Evolutionary conservation across 1,284 basidiomycete species (phyloP).

Genomic region (Sporisorium scitamineum): DNA sequence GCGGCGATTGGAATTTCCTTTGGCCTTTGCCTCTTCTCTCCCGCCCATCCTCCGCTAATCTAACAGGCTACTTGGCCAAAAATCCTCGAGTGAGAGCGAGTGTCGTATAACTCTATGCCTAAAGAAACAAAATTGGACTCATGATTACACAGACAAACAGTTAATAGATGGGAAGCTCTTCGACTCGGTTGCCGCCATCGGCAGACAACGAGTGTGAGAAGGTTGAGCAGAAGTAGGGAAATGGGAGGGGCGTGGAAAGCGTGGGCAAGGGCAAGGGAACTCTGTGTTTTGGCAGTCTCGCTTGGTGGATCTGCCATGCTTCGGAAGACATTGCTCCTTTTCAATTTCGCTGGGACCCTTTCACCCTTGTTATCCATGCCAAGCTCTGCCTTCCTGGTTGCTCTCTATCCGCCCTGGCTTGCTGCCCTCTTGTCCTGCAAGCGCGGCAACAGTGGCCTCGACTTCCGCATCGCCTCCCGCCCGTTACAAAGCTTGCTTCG

Average conservation of each 20-base stretch:
- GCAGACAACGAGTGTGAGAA: not conserved
- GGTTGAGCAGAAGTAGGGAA: not conserved
- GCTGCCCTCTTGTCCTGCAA: not conserved
- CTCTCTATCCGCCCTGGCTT: not conserved
- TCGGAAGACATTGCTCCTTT: slow-evolving; percentile 51
- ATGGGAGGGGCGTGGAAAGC: not conserved
- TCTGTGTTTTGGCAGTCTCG: not conserved
- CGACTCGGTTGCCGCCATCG: slow-evolving; percentile 1
- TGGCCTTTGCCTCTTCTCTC: not conserved
- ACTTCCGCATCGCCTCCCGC: not conserved
- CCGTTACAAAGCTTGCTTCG: not conserved
- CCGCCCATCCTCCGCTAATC: not conserved
- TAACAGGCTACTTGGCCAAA: not conserved
- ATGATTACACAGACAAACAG: not conserved
- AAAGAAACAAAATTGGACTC: no score
- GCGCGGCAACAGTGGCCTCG: slow-evolving; percentile 4
- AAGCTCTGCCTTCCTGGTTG: no score
- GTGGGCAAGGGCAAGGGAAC: not conserved
- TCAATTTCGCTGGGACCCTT: slow-evolving; percentile 22
- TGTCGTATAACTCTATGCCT: not conserved
- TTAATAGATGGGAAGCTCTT: not conserved
- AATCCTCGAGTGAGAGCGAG: no score
- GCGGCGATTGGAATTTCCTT: slow-evolving; percentile 10
- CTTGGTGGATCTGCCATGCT: slow-evolving; percentile 14
- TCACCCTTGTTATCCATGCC: not conserved